These are phyloP conservation scores for Rhamnella rubrinervis DNA, from an alignment of 331 rosid genomes.

Conservation along the genomic window DNA sequence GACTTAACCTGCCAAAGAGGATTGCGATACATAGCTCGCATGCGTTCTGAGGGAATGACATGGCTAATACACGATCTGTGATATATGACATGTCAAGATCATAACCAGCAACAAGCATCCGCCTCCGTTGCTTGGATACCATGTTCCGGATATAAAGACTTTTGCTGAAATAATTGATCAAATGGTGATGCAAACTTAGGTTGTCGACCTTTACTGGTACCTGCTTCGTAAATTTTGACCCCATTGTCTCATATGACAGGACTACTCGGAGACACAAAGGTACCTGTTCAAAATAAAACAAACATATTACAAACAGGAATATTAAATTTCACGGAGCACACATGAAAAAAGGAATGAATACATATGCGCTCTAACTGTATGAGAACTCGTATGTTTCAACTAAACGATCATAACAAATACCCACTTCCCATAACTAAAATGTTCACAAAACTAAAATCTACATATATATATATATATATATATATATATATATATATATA, in stretches of 20 bases:
- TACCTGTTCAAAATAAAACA: too few species aligned
- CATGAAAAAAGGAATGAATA: too few species aligned
- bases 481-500: too few species aligned
- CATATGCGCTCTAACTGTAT: too few species aligned
- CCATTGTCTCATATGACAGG: slow-evolving; percentile 41
- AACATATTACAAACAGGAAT: too few species aligned
- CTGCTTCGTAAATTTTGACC: slow-evolving; percentile 58
- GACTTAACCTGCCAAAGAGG: slow-evolving; percentile 99
- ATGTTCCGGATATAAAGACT: slow-evolving; percentile 70
- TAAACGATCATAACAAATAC: too few species aligned
- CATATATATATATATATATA: too few species aligned
- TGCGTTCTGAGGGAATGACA: slow-evolving; percentile 93
- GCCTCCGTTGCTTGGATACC: slow-evolving; percentile 87
- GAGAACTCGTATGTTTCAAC: too few species aligned
- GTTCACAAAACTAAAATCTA: too few species aligned
- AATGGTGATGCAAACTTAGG: slow-evolving; percentile 46
- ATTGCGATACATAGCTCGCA: slow-evolving; percentile 90
- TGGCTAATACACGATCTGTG: slow-evolving; percentile 75
- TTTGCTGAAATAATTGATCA: slow-evolving; percentile 67
- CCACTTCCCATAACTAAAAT: too few species aligned
- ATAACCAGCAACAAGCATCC: slow-evolving; percentile 92
- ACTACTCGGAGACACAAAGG: too few species aligned
- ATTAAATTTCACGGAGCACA: too few species aligned
- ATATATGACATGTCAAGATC: slow-evolving; percentile 99
- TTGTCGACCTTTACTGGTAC: slow-evolving; percentile 35